Conservation (phyloP, 2,329 filamentous ascomycete genomes). For the Knufia fluminis region DNA sequence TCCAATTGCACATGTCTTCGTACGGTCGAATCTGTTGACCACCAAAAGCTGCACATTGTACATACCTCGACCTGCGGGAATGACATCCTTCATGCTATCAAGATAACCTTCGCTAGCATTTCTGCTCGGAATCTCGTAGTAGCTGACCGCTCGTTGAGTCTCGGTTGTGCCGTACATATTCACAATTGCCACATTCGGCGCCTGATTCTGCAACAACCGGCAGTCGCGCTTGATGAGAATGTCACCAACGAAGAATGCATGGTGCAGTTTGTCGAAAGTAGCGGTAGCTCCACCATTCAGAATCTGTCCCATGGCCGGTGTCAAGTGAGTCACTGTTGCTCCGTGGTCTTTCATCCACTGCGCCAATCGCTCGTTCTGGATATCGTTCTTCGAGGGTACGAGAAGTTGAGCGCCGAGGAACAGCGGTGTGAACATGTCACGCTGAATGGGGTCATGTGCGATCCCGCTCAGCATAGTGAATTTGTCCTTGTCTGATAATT, state of each 20-base stretch:
- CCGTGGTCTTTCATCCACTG: constrained; percentile 77
- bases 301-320: constrained; percentile 94
- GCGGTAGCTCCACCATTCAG: constrained; percentile 74
- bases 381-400: constrained; percentile 71
- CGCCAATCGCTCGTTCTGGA: constrained; percentile 72
- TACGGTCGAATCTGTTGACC: constrained; percentile 59
- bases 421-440: constrained; percentile 82
- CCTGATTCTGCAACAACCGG: constrained; percentile 63
- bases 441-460: constrained; percentile 50
- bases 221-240: constrained; percentile 79
- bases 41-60: constrained; percentile 80
- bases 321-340: constrained; percentile 77
- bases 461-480: constrained; percentile 84
- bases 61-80: constrained; percentile 81
- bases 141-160: constrained; percentile 71
- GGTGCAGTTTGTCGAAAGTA: constrained; percentile 64
- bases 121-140: constrained; percentile 64
- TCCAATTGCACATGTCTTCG: constrained; percentile 65
- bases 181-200: constrained; percentile 63
- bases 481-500: constrained; percentile 58
- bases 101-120: constrained; percentile 55
- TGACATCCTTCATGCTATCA: constrained; percentile 60
- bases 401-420: constrained; percentile 75
- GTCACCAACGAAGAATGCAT: constrained; percentile 87
- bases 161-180: constrained; percentile 90